Base-by-base conservation (phyloP, 2,329 filamentous ascomycete genomes). In the Fulvia fulva region DNA sequence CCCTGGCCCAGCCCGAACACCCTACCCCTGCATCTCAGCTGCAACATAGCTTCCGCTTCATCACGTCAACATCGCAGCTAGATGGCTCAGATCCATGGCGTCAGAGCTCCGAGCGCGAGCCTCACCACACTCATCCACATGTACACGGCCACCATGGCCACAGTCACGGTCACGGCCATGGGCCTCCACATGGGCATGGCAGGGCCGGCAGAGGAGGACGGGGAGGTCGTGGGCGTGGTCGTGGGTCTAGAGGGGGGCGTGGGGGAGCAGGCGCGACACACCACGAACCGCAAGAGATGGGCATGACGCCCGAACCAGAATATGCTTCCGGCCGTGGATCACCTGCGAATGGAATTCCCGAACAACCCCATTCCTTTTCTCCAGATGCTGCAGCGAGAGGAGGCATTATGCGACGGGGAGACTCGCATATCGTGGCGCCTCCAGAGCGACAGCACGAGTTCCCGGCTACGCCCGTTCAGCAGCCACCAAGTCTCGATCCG, bases 241-340 rank as follows among this genome's bases (percentile, higher is more conserved):
- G 76, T 25, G 73, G 75, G 21, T 71, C 75, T 37, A 71, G 73
- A 44, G 70, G 75, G 45, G 71, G 76, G 19, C 76, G 76, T 63
- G 74, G 71, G 34, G 60, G 58, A 45, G 26, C 49, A 55, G 63
- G 56, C 12, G 52, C 52, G n/a, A 25, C 5, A 34, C 25, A 43
- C 25, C 55, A 57, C 26, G 63, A 69, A 46, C 57, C 50, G 41
- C 63, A 65, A 55, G 68, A 73, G 47, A 64, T 72, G 8, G 68
- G 66, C 28, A 72, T 8, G 26, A 50, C 74, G 21, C 71, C 76
- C 21, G 77, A 77, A 49, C 26, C 62, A 28, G 71, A 74, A 26
- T 75, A 72, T 70, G 63, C 67, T 4, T 70, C 73, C 14, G 71
- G 71, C 25, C 75, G 74, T 19, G 57, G 63, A 44, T 70, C 70